A percentile compares a stretch with the other conserved stretches of the same genome.
phyloP scores from a whole-genome alignment of 73 alveolate species.

The Paramecium tetraurelia region DNA sequence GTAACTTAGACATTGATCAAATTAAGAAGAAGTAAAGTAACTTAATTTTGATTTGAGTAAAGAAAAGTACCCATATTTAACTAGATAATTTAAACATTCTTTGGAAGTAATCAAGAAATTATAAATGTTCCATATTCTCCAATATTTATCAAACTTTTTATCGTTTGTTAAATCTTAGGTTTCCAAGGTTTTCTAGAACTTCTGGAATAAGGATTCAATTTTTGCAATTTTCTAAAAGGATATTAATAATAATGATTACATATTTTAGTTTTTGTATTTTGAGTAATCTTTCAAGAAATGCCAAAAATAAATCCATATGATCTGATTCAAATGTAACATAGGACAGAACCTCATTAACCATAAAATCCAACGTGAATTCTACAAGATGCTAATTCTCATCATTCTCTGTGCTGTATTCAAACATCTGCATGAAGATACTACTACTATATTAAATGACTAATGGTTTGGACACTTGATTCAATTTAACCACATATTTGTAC shows the following conservation, averaged over 20 bases:
- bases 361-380: conserved; percentile 22
- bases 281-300: conserved; percentile 2
- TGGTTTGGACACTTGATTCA: not conserved
- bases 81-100: conserved; percentile 43
- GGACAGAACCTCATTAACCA: conserved; percentile 22
- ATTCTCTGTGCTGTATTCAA: conserved; percentile 31
- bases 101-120: conserved; percentile 29
- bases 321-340: conserved; percentile 29
- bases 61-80: conserved; percentile 33
- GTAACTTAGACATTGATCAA: conserved; percentile 25
- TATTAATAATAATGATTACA: not conserved
- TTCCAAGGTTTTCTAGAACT: conserved; percentile 37
- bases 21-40: conserved; percentile 1
- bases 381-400: conserved; percentile 45
- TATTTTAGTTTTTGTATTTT: conserved; percentile 37
- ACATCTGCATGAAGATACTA: conserved; percentile 40
- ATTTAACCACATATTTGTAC: conserved; percentile 32
- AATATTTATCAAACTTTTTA: conserved; percentile 39
- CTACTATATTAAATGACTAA: conserved; percentile 27
- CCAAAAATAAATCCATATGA: conserved; percentile 37
- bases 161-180: conserved; percentile 19
- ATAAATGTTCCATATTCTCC: conserved; percentile 50
- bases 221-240: conserved; percentile 21
- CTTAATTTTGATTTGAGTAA: conserved; percentile 6
- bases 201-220: conserved; percentile 11